These are phyloP conservation scores for Carex scoparia DNA, from an alignment of 176 grass and related monocot genomes.

Conservation along the genomic window DNA sequence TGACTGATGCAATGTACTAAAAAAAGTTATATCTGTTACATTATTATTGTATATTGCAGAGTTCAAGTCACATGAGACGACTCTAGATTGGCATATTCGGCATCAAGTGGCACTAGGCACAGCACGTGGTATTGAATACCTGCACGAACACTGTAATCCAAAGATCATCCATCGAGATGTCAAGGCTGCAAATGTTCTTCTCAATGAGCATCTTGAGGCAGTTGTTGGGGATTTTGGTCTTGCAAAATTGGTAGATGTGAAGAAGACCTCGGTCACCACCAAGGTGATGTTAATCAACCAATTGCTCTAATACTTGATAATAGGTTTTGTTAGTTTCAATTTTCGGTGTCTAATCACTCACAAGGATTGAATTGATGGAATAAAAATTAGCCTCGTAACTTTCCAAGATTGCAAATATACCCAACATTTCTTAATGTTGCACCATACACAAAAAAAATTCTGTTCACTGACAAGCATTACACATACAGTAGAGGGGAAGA, in stretches of 20 bases:
- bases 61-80: conserved; percentile 48
- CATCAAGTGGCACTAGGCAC: conserved; percentile 53
- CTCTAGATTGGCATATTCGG: conserved; percentile 64
- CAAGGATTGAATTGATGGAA: background rate
- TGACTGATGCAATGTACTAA: background rate
- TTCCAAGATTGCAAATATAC: background rate
- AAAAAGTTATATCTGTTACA: background rate
- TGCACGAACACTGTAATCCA: conserved; percentile 88
- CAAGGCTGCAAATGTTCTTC: conserved; percentile 80
- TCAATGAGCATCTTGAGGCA: conserved; percentile 72
- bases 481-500: background rate
- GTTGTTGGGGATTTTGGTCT: conserved; percentile 81
- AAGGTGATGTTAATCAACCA: conserved; percentile 3
- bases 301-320: background rate
- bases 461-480: background rate
- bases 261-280: conserved; percentile 70
- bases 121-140: conserved; percentile 74
- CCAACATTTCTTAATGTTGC: background rate
- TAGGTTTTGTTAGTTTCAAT: background rate
- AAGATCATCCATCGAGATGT: conserved; percentile 92
- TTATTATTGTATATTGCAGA: conserved; percentile 33
- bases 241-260: conserved; percentile 60
- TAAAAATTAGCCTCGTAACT: background rate
- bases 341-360: background rate
- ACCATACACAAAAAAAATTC: background rate